Evolutionary conservation across 2,329 filamentous ascomycete genomes (phyloP).

Genomic region (Fusarium sp.): DNA sequence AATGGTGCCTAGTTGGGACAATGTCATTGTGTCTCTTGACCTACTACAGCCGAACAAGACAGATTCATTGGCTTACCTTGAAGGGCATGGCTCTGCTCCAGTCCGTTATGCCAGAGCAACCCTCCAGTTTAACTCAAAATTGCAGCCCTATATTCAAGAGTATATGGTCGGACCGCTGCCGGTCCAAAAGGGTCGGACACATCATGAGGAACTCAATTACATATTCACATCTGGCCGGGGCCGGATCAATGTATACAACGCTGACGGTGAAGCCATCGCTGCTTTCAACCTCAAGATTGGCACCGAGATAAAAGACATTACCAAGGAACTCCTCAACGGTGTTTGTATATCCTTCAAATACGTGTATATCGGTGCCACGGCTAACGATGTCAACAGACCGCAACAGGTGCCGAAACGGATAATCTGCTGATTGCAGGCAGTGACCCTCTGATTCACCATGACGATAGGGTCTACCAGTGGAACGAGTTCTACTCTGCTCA

Average conservation of each 20-base stretch:
- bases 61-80: slow-evolving; percentile 55
- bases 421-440: slow-evolving; percentile 26
- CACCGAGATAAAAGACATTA: slow-evolving; percentile 7
- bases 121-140: slow-evolving; percentile 38
- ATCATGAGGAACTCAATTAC: slow-evolving; percentile 51
- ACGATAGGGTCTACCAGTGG: slow-evolving; percentile 56
- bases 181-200: slow-evolving; percentile 44
- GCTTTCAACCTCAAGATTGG: slow-evolving; percentile 18
- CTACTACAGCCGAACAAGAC: slow-evolving; percentile 58
- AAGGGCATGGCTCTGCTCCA: slow-evolving; percentile 48
- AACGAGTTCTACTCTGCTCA: slow-evolving; percentile 54
- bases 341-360: neutral
- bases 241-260: slow-evolving; percentile 36
- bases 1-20: slow-evolving; percentile 15
- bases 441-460: slow-evolving; percentile 47
- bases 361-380: too few relatives aligned
- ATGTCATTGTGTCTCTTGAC: slow-evolving; percentile 43
- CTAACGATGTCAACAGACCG: neutral
- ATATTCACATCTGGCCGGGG: slow-evolving; percentile 46
- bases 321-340: slow-evolving; percentile 25
- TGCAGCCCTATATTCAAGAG: slow-evolving; percentile 48
- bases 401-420: slow-evolving; percentile 10
- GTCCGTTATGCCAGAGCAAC: slow-evolving; percentile 52
- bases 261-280: slow-evolving; percentile 18
- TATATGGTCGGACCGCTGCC: slow-evolving; percentile 53